Evolutionary conservation across 441 rosid genomes (phyloP).

Genomic region (Pelargonium cotyledonis): DNA sequence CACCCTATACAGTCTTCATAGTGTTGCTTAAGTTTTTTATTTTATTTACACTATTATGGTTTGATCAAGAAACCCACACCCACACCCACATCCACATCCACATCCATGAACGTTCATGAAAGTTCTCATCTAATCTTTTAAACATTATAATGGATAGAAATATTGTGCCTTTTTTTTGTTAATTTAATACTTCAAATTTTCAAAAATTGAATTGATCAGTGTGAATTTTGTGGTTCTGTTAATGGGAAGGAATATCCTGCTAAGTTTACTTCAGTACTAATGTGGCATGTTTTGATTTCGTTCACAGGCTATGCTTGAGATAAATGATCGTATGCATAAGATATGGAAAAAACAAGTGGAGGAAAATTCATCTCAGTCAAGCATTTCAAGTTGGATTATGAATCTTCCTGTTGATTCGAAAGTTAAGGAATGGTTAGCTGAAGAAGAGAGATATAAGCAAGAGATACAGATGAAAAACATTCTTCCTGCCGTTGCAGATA

Average conservation of each 20-base stretch:
- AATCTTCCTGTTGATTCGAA: constrained; percentile 76
- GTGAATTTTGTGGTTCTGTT: too few species aligned
- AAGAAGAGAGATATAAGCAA: constrained; percentile 79
- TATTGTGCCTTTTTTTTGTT: too few species aligned
- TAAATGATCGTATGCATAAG: constrained; percentile 81
- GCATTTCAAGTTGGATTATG: constrained; percentile 69
- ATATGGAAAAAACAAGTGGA: constrained; percentile 78
- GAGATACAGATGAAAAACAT: constrained; percentile 73
- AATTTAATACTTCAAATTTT: too few species aligned
- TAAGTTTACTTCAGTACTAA: constrained; percentile 7
- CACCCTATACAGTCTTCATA: too few species aligned
- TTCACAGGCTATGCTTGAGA: constrained; percentile 81
- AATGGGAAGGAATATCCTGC: background rate
- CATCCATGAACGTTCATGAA: too few species aligned
- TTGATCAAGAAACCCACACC: too few species aligned
- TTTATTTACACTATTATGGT: too few species aligned
- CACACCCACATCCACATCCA: too few species aligned
- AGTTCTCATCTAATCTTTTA: too few species aligned
- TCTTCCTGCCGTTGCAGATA: constrained; percentile 87
- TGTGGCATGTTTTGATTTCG: background rate
- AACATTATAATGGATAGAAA: too few species aligned
- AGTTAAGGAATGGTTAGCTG: constrained; percentile 88
- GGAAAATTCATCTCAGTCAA: constrained; percentile 48
- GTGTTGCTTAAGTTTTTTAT: too few species aligned
- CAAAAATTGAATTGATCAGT: too few species aligned